These are phyloP conservation scores for Penicillium manginii DNA, from an alignment of 495 filamentous ascomycete genomes.

Conservation along the genomic window DNA sequence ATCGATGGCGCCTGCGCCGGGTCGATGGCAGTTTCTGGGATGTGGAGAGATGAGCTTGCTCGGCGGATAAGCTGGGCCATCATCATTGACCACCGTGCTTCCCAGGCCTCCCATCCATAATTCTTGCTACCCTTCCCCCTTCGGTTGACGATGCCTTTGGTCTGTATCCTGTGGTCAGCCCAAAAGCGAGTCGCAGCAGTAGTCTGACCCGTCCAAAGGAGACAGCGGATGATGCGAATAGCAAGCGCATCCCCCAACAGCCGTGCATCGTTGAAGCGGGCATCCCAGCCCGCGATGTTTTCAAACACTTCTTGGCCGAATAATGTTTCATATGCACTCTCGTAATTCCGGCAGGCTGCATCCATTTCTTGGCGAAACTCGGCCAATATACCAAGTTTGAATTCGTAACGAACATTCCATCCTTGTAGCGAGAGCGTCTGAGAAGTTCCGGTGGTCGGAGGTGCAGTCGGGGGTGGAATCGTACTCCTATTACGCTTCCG, in stretches of 20 bases:
- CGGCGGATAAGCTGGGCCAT: constrained; percentile 81
- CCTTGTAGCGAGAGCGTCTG: constrained; percentile 80
- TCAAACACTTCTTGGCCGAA: constrained; percentile 83
- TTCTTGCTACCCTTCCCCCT: constrained; percentile 79
- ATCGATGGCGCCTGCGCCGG: constrained; percentile 36
- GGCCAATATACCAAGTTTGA: constrained; percentile 86
- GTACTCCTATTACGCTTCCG: constrained; percentile 78
- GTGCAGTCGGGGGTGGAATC: constrained; percentile 80
- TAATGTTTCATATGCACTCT: constrained; percentile 80
- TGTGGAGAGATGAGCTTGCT: constrained; percentile 50
- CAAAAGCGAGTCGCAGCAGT: constrained; percentile 76
- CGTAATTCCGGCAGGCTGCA: constrained; percentile 77
- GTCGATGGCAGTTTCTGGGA: constrained; percentile 20
- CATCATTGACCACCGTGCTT: constrained; percentile 76
- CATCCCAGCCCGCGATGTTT: constrained; percentile 82
- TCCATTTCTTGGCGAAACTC: constrained; percentile 93
- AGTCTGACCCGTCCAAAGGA: constrained; percentile 75
- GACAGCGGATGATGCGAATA: constrained; percentile 76
- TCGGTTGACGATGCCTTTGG: constrained; percentile 75
- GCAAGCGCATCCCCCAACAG: constrained; percentile 78
- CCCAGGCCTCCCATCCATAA: constrained; percentile 89
- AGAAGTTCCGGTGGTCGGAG: constrained; percentile 79
- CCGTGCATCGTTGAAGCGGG: constrained; percentile 83
- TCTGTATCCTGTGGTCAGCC: constrained; percentile 70
- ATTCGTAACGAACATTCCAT: constrained; percentile 91